These are phyloP conservation scores for Elongisporangium undulatum DNA, from an alignment of 352 stramenopile genomes.

Conservation along the genomic window DNA sequence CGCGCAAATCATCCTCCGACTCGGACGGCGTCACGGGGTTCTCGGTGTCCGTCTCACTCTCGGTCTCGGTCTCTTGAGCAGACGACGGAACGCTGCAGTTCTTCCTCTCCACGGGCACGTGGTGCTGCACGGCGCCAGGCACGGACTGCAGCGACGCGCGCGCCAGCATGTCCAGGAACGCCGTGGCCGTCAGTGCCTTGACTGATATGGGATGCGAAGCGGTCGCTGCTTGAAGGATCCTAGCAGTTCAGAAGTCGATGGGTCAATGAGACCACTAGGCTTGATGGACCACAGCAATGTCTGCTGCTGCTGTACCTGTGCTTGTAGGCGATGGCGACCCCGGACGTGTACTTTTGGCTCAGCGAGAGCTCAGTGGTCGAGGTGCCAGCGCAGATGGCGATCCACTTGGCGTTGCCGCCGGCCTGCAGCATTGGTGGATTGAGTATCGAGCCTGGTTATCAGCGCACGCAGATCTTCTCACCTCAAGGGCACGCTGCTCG, in stretches of 20 bases:
- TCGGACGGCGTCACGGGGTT: conserved; percentile 3
- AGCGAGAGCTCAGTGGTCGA: conserved; percentile 34
- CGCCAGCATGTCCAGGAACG: conserved; percentile 43
- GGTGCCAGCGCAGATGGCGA: conserved; percentile 56
- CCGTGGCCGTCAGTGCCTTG: conserved; percentile 36
- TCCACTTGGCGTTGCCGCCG: conserved; percentile 83
- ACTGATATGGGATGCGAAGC: conserved; percentile 11
- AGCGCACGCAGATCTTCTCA: background rate
- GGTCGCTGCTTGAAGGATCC: conserved; percentile 19
- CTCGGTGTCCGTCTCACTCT: background rate
- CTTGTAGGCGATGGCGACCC: conserved; percentile 59
- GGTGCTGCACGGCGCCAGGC: background rate
- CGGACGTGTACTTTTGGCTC: conserved; percentile 61
- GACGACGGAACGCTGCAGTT: background rate
- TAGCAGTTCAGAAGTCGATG: conserved; percentile 1
- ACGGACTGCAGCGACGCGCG: conserved; percentile 5
- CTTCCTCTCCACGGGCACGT: background rate
- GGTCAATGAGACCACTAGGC: background rate
- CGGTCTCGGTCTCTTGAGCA: conserved; percentile 6
- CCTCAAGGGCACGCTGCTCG: conserved; percentile 55
- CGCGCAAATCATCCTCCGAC: conserved; percentile 4
- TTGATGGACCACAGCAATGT: background rate
- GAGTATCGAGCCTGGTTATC: background rate
- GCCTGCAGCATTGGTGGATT: conserved; percentile 4
- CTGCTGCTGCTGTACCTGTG: conserved; percentile 15